phyloP scores from a whole-genome alignment of 108 stramenopile species.

The Hondaea fermentalgiana region DNA sequence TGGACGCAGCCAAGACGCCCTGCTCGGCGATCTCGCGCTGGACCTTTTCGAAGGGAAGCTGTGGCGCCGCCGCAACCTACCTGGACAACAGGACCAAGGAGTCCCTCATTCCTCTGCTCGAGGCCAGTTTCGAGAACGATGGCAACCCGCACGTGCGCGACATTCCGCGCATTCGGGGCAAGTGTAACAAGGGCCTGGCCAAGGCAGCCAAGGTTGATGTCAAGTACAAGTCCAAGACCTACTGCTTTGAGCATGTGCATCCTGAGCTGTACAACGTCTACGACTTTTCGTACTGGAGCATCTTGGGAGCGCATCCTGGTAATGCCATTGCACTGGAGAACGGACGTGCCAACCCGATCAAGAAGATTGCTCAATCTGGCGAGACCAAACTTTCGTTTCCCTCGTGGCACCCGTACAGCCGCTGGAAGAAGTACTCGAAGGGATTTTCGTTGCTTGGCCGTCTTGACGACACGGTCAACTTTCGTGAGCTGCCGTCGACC shows the following conservation, averaged over 20 bases:
- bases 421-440: slow-evolving; percentile 17
- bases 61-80: no score
- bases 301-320: neutral
- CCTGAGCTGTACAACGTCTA: slow-evolving; percentile 35
- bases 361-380: neutral
- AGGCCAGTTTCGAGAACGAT: no score
- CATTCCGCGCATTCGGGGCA: no score
- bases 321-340: neutral
- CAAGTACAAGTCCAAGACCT: no score
- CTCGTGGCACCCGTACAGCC: neutral
- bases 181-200: no score
- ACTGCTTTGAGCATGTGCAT: slow-evolving; percentile 50
- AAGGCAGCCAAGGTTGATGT: no score
- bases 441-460: neutral
- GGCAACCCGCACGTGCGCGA: no score
- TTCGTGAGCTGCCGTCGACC: neutral
- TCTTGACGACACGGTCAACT: slow-evolving; percentile 28
- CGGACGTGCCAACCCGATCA: neutral
- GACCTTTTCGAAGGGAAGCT: no score
- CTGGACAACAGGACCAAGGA: no score
- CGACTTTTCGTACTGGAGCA: slow-evolving; percentile 30
- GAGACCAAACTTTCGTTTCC: neutral
- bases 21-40: no score
- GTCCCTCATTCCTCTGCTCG: no score
- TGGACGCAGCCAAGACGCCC: neutral